These are phyloP conservation scores for Curvularia sp. DNA, from an alignment of 2,329 filamentous ascomycete genomes.

Conservation along the genomic window DNA sequence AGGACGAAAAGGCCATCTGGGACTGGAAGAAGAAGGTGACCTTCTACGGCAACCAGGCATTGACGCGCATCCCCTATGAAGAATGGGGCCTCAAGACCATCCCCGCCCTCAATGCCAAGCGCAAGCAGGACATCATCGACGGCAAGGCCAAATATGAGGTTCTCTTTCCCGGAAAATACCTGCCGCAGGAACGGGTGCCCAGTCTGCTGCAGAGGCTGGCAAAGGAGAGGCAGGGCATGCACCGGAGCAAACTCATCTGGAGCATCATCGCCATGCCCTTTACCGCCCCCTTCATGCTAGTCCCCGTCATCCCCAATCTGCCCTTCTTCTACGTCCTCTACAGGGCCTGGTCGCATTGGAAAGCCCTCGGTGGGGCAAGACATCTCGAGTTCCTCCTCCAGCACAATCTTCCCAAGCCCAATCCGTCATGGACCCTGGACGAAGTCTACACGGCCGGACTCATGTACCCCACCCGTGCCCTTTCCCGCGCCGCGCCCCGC, in stretches of 20 bases:
- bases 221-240: conserved; percentile 79
- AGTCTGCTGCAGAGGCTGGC: conserved; percentile 73
- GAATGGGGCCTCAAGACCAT: conserved; percentile 98
- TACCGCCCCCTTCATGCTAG: conserved; percentile 78
- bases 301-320: conserved; percentile 89
- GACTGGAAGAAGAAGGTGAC: conserved; percentile 92
- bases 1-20: conserved; percentile 64
- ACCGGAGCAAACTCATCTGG: conserved; percentile 79
- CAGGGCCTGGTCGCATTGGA: conserved; percentile 67
- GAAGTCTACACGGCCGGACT: conserved; percentile 70
- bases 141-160: conserved; percentile 73
- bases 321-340: conserved; percentile 97
- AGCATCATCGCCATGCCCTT: conserved; percentile 70
- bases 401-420: conserved; percentile 71
- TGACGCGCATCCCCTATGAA: conserved; percentile 90
- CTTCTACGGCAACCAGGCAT: conserved; percentile 81
- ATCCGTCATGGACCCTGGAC: conserved; percentile 74
- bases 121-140: conserved; percentile 68
- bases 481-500: conserved; percentile 49
- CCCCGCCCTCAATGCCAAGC: conserved; percentile 75
- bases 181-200: conserved; percentile 69
- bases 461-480: conserved; percentile 53
- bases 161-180: conserved; percentile 75
- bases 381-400: conserved; percentile 83
- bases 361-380: conserved; percentile 79